Evolutionary conservation across 73 alveolate species (phyloP).

Genomic region (Loxodes magnus): DNA sequence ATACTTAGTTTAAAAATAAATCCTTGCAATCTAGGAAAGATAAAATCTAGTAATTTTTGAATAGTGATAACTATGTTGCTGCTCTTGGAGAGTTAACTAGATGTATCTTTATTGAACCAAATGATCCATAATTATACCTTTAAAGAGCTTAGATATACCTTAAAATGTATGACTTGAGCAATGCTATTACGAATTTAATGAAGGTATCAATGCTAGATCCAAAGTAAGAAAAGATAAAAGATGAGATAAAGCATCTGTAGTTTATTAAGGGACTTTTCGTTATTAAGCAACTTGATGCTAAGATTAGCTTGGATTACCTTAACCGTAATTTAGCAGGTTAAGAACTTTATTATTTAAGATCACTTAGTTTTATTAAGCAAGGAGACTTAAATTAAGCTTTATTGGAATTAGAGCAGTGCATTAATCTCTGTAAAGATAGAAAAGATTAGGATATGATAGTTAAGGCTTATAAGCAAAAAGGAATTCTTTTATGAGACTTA

Average conservation of each 20-base stretch:
- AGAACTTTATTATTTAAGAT: conserved; percentile 12
- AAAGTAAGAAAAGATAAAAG: conserved; percentile 33
- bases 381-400: too few relatives aligned
- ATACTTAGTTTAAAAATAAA: too few relatives aligned
- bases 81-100: too few relatives aligned
- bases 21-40: too few relatives aligned
- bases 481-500: conserved; percentile 40
- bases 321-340: conserved; percentile 27
- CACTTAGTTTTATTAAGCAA: conserved; percentile 38
- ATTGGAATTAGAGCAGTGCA: conserved; percentile 22
- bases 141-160: conserved; percentile 50
- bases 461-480: conserved; percentile 38
- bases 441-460: conserved; percentile 32
- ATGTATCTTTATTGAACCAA: too few relatives aligned
- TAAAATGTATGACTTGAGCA: conserved; percentile 39
- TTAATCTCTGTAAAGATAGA: conserved; percentile 42
- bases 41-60: too few relatives aligned
- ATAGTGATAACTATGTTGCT: too few relatives aligned
- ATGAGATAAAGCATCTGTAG: conserved; percentile 25
- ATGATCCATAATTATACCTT: conserved; percentile 42
- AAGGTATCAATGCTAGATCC: conserved; percentile 27
- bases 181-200: conserved; percentile 41
- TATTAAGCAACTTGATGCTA: conserved; percentile 44
- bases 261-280: conserved; percentile 37
- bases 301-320: conserved; percentile 36